These are phyloP conservation scores for maize (Zea mays) DNA, from an alignment of 176 grass and related monocot genomes.

Conservation along the genomic window Zm-B73-REFERENCE-NAM-5.0 NC_050097.1:59410001-59410500, in stretches of 20 bases:
- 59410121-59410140: not conserved
- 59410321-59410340: not conserved
- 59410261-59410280: not conserved
- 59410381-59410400: slow-evolving; percentile 72
- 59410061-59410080: not conserved
- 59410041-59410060: not conserved
- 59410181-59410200: not conserved
- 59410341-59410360: slow-evolving; percentile 47
- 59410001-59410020: not conserved
- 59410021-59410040: not conserved
- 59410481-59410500: slow-evolving; percentile 75
- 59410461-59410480: slow-evolving; percentile 66
- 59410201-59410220: not conserved
- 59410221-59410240: not conserved
- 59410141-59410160: not conserved
- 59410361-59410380: slow-evolving; percentile 71
- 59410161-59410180: not conserved
- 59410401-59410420: slow-evolving; percentile 66
- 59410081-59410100: not conserved
- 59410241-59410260: not conserved
- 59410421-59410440: slow-evolving; percentile 49
- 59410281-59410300: not conserved
- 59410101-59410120: not conserved
- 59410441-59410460: slow-evolving; percentile 64
- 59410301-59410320: not conserved